Conservation (phyloP, 768 basidiomycete species). For the Russula virescens region DNA sequence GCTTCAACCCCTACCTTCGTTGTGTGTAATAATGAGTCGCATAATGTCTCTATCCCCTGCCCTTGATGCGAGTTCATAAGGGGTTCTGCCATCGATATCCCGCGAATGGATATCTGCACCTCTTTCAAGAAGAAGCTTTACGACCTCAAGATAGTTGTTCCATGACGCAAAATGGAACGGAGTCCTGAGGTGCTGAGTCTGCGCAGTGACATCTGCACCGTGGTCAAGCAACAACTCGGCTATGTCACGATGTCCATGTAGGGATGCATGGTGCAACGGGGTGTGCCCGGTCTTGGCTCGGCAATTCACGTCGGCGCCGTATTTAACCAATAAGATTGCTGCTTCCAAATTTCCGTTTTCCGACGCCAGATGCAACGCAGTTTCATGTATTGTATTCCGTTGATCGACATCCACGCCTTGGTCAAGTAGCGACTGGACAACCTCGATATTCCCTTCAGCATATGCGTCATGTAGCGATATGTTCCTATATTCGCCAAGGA, state of each 20-base stretch:
- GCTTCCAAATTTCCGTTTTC: not conserved
- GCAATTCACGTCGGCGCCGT: constrained; percentile 3
- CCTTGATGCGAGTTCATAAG: not conserved
- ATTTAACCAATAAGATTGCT: not conserved
- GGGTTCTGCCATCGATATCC: not conserved
- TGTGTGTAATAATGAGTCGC: not conserved
- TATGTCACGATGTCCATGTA: not conserved
- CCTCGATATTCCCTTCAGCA: not conserved
- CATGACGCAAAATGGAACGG: not conserved
- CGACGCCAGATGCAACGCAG: not conserved
- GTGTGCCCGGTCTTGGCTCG: not conserved
- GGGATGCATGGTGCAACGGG: not conserved
- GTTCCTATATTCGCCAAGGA: no score
- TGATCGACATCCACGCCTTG: not conserved
- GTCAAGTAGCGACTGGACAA: not conserved
- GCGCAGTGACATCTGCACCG: not conserved
- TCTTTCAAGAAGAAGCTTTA: not conserved
- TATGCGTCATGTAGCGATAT: not conserved
- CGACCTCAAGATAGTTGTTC: not conserved
- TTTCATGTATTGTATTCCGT: not conserved
- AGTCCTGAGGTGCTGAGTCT: not conserved
- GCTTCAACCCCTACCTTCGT: not conserved
- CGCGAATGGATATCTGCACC: not conserved
- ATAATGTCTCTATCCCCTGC: not conserved
- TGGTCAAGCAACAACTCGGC: not conserved